A percentile compares a stretch with the other conserved stretches of the same genome.
Evolutionary conservation across 768 basidiomycete genomes (phyloP).

Genomic region (Boletus rubroflammeus): DNA sequence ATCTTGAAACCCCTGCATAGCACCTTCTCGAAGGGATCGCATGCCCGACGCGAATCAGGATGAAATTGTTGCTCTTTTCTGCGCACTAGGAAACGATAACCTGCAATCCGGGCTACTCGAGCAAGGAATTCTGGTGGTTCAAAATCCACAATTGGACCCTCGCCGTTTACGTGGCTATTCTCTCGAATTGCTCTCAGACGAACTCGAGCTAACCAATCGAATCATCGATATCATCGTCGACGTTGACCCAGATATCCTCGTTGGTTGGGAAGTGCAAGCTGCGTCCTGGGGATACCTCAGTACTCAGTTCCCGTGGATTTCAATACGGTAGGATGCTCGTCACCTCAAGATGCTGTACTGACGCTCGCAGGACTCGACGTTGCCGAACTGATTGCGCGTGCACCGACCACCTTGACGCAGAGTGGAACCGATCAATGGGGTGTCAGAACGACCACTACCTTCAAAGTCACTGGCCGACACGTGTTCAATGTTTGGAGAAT

Average conservation of each 20-base stretch:
- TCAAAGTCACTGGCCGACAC: slow-evolving; percentile 84
- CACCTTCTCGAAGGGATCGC: slow-evolving; percentile 52
- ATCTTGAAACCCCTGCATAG: slow-evolving; percentile 33
- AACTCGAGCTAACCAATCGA: slow-evolving; percentile 78
- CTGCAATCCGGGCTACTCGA: slow-evolving; percentile 26
- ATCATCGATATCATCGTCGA: slow-evolving; percentile 69
- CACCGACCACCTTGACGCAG: slow-evolving; percentile 42
- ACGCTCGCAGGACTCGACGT: slow-evolving; percentile 62
- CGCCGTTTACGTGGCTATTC: slow-evolving; percentile 42
- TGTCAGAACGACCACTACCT: slow-evolving; percentile 68
- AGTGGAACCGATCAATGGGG: slow-evolving; percentile 64
- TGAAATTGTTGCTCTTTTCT: slow-evolving; percentile 68
- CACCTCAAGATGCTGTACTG: background rate
- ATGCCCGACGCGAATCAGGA: slow-evolving; percentile 59
- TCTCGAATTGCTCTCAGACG: slow-evolving; percentile 56
- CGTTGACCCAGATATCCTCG: slow-evolving; percentile 87
- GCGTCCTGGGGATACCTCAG: slow-evolving; percentile 89
- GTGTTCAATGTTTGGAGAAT: slow-evolving; percentile 92
- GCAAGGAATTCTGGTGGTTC: slow-evolving; percentile 55
- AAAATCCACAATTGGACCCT: slow-evolving; percentile 36
- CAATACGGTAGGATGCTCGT: slow-evolving; percentile 44
- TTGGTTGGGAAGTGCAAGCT: slow-evolving; percentile 89
- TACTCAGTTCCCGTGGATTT: slow-evolving; percentile 58
- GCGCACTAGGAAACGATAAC: slow-evolving; percentile 54
- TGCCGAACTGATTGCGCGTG: slow-evolving; percentile 70